phyloP scores from a whole-genome alignment of 2,329 filamentous ascomycete species.

The Sphaerulina musiva region DNA sequence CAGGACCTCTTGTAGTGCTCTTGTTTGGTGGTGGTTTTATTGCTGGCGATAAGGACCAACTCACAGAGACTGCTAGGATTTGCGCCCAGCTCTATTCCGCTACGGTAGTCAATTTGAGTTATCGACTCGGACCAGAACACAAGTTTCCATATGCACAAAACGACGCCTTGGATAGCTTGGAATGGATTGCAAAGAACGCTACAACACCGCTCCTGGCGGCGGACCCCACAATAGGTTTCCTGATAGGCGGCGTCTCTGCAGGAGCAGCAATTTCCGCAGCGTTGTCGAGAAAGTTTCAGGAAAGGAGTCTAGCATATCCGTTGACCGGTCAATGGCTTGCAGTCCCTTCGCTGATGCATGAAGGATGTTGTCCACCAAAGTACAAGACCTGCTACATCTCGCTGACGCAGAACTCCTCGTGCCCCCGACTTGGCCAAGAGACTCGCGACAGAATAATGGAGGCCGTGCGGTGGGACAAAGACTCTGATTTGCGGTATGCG shows the following conservation, averaged over 20 bases:
- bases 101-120: constrained; percentile 40
- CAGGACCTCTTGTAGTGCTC: constrained; percentile 26
- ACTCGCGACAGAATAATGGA: constrained; percentile 14
- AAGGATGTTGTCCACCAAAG: constrained; percentile 33
- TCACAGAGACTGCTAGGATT: constrained; percentile 25
- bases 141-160: constrained; percentile 41
- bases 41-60: constrained; percentile 24
- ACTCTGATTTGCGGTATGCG: constrained; percentile 27
- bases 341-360: constrained; percentile 36
- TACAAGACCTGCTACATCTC: constrained; percentile 39
- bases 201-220: constrained; percentile 32
- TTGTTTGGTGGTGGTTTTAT: constrained; percentile 29
- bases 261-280: constrained; percentile 40
- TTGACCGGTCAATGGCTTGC: constrained; percentile 45
- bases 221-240: constrained; percentile 42
- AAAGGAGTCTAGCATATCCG: constrained; percentile 38
- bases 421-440: constrained; percentile 29
- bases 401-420: constrained; percentile 39
- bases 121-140: constrained; percentile 44
- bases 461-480: constrained; percentile 15
- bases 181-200: constrained; percentile 41
- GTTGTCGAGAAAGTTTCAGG: constrained; percentile 37
- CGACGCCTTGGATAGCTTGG: constrained; percentile 43
- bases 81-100: constrained; percentile 32
- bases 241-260: constrained; percentile 47